A percentile compares a stretch with the other conserved stretches of the same genome.
Evolutionary conservation across 2,329 filamentous ascomycete genomes (phyloP).

Genomic region (Sordariomycetes sp.): DNA sequence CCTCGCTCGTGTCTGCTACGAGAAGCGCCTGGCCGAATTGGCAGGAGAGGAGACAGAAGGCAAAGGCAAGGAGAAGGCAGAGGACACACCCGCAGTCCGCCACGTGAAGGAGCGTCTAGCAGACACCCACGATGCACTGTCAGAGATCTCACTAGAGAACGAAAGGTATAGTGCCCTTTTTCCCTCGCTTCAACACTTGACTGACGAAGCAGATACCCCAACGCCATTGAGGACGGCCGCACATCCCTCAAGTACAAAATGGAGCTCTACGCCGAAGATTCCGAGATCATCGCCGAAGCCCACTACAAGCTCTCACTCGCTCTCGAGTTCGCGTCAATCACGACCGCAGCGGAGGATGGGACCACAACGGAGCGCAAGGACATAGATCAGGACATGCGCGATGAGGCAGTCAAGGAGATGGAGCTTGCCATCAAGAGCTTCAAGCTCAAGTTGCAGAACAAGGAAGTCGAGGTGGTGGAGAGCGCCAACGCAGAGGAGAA

Average conservation of each 20-base stretch:
- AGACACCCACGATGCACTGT: conserved; percentile 87
- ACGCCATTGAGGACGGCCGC: conserved; percentile 78
- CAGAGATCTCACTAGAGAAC: conserved; percentile 95
- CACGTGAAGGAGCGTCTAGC: conserved; percentile 78
- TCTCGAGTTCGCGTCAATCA: conserved; percentile 84
- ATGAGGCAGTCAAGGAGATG: conserved; percentile 63
- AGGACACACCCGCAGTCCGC: conserved; percentile 26
- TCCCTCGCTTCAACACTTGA: neutral
- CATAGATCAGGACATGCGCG: conserved; percentile 60
- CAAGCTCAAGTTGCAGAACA: conserved; percentile 59
- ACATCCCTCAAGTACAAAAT: conserved; percentile 71
- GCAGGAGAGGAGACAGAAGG: conserved; percentile 23
- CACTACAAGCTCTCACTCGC: conserved; percentile 95
- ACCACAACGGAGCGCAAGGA: conserved; percentile 34
- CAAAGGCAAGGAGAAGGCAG: conserved; percentile 32
- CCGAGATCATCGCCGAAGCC: conserved; percentile 81
- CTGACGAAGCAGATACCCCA: conserved; percentile 51
- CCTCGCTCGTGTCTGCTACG: conserved; percentile 59
- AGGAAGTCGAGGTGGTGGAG: conserved; percentile 57
- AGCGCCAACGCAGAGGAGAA: conserved; percentile 58
- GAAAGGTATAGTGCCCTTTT: conserved; percentile 49
- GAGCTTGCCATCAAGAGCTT: conserved; percentile 67
- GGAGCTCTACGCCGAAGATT: conserved; percentile 69
- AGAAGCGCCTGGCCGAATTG: conserved; percentile 39
- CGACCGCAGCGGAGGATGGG: conserved; percentile 40